Base-by-base conservation (phyloP, 208 protist genomes). In the Acanthamoeba royreba region DNA sequence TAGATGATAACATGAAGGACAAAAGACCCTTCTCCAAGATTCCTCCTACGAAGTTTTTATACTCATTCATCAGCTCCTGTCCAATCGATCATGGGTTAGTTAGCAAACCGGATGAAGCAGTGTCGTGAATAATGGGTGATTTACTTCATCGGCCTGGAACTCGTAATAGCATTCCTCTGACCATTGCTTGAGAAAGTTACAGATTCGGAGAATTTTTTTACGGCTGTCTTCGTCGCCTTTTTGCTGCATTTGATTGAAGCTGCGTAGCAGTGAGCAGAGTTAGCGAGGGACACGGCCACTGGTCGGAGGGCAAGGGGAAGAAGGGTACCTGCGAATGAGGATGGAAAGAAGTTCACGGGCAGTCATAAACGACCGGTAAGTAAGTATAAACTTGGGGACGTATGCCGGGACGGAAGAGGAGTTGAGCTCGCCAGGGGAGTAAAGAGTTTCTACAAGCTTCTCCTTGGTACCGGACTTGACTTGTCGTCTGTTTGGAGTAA, bases 161-260 rank as follows among this genome's bases (percentile, higher is more conserved):
- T 72, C 85, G 43, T 91, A 91, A 35, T 61, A 72, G 52, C 53
- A 72, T 33, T 91, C 85, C 43, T 91, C 85, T 9, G 85, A 53
- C 85, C 85, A 91, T n/a, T 91, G 46, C 85, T 91, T 91, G 35
- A 61, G 43, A 72, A 91, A 91, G 85, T 91, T 91, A 69, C 85
- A 91, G 17, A 91, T 91, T 17, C 85, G 31, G 9, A 91, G 43
- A 33, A 91, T 61, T 72, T 91, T 91, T 35, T 72, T 72, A 5
- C 53, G 31, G 52, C 53, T 91, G 46, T 91, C 43, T 9, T 61
- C 53, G 58, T 91, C 53, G 85, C 85, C 85, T 35, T 91, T 91
- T 53, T 91, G 25, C 40, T 91, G 85, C 85, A 91, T 22, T 40
- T 91, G 35, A 17, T 45, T n/a, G 31, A 91, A 91, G 28, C 53